Evolutionary conservation across 176 grass and related monocot genomes (phyloP), one percentile per base, ranked within the genome.

Genomic region (Melocanna baccifera): DNA sequence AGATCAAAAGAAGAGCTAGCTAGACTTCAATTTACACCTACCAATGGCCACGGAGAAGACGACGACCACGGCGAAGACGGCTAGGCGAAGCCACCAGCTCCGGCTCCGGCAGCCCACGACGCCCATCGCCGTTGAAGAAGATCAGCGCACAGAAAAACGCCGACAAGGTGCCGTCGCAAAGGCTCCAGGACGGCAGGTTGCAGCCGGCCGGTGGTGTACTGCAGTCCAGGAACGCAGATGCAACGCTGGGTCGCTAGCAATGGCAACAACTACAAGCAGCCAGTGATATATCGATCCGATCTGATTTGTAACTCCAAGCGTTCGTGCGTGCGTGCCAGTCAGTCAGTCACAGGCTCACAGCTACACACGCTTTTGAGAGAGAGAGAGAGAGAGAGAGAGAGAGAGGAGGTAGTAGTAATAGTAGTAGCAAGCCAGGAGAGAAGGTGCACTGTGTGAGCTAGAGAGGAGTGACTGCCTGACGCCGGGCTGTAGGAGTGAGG

Each of bases 31-130:
- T 5, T 36, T 12, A 18, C 25, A 65, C 81, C 22, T 63, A 88
- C 87, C 87, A 77, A 47, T 50, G 37, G 75, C 87, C 37, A 39
- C 58, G 22, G 58, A 66, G 75, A 88, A 22, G 57, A 84, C 23
- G 20, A 63, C 23, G 56, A 84, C 23, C 14, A 63, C 23, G 1
- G 12, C 30, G 23, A 57, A 12, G 47, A 34, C 42, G 59, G 18
- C 50, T 46, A 1, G 32, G 86, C 80, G 10, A 23, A 81, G 67
- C 34, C 37, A 63, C 16, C 70, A 43, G 2, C 45, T 12, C 69
- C 16, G 14, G 5, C 50, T 18, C 62, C 70, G 61, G 65, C 75
- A 9, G 74, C 56, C 36, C 66, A 53, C 32, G 65, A 6, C 71
- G 64, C 55, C 64, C 80, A 73, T 53, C 77, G 34, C 77, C 12